Evolutionary conservation across 2,329 filamentous ascomycete genomes (phyloP), one percentile per base, ranked within the genome.

Genomic region (Tolypocladium guangdongense): DNA sequence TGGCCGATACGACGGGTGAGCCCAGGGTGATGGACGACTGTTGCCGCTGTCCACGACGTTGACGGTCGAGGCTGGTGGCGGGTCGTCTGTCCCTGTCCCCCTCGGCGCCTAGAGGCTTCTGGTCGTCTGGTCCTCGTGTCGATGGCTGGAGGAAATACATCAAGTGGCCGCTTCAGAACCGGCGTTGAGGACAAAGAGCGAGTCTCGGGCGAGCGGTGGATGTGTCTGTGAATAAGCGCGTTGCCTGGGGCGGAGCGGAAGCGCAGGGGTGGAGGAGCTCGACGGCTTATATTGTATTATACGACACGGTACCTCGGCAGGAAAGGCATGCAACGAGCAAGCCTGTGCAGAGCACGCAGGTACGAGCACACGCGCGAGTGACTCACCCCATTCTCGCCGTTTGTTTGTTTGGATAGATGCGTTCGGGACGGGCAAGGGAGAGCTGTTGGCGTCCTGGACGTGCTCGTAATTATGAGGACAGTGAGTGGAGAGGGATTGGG

Each of bases 381-480:
- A 30, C 41, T 45, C 41, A 45, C 24, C n/a, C 41, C 24, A 6
- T 18, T 11, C 22, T 30, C 24, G 24, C n/a, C 41, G 41, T 45
- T 4, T 45, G 41, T 18, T 18, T 30, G 41, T 24, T 30, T 18
- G 22, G 39, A 43, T 16, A 16, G 41, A 30, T 16, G 49, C 38
- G 49, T 39, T 38, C 27, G 38, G 41, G 45, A 38, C 20, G 45
- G 45, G 45, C 32, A 35, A 53, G 51, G 43, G 24, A 27, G 20
- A 24, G 39, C 8, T 18, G 39, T 32, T 46, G 39, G 50, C 24
- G 38, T 35, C 50, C n/a, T n/a, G n/a, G n/a, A n/a, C n/a, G n/a
- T n/a, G n/a, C n/a, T n/a, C 39, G 45, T 45, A 49, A 52, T 52
- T 39, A 41, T 48, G 45, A 52, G 37, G 43, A 41, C 33, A 49